These are phyloP conservation scores for Tricholoma matsutake DNA, from an alignment of 768 basidiomycete genomes.

Conservation along the genomic window DNA sequence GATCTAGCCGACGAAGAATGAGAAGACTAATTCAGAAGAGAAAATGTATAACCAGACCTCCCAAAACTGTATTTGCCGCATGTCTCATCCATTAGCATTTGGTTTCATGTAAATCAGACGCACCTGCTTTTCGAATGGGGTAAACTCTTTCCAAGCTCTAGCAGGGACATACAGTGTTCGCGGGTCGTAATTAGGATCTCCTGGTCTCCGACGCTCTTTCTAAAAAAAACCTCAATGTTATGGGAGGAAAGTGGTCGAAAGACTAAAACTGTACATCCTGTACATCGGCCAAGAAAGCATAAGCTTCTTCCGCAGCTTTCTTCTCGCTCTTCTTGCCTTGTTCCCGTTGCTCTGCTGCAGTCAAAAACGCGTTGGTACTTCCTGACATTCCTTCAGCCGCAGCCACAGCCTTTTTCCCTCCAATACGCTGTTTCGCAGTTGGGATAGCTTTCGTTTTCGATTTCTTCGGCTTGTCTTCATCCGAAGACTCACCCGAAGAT, in stretches of 20 bases:
- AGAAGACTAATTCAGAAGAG: neutral
- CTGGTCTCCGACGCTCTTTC: conserved; percentile 79
- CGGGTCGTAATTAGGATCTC: conserved; percentile 87
- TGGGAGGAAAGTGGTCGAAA: neutral
- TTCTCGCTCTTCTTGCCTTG: conserved; percentile 81
- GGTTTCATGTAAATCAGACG: conserved; percentile 7
- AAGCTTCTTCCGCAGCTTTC: conserved; percentile 74
- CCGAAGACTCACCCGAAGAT: conserved; percentile 34
- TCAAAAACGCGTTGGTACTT: conserved; percentile 56
- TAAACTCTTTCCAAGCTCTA: conserved; percentile 77
- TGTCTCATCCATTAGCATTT: conserved; percentile 1
- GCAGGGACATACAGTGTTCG: conserved; percentile 81
- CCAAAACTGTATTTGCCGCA: conserved; percentile 53
- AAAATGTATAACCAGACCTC: conserved; percentile 40
- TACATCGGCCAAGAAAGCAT: conserved; percentile 66
- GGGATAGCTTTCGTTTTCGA: conserved; percentile 33
- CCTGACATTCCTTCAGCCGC: conserved; percentile 18
- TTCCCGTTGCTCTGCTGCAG: conserved; percentile 76
- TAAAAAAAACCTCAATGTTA: conserved; percentile 25
- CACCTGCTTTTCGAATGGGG: conserved; percentile 93
- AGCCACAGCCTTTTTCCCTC: conserved; percentile 21
- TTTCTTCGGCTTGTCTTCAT: conserved; percentile 41
- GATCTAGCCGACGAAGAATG: conserved; percentile 48
- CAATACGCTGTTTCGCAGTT: conserved; percentile 26
- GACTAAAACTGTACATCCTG: conserved; percentile 54